phyloP scores from a whole-genome alignment of 176 grass and related monocot genomes.

The Hyparrhenia diplandra region DNA sequence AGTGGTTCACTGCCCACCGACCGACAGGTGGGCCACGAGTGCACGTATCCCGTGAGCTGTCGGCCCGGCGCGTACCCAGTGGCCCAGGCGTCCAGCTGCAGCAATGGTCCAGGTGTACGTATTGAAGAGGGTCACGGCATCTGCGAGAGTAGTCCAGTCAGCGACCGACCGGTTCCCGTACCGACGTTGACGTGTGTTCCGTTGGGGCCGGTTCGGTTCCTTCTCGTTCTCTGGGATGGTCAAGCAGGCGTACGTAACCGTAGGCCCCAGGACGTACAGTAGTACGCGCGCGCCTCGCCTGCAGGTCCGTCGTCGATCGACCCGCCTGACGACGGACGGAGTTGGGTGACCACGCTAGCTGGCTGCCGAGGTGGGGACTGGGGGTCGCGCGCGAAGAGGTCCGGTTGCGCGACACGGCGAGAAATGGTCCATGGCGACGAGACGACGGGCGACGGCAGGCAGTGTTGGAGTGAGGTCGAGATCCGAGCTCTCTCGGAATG shows the following conservation, averaged over 20 bases:
- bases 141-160: not conserved
- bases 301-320: not conserved
- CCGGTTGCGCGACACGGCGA: not conserved
- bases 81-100: not conserved
- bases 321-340: too few relatives aligned
- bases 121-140: constrained; percentile 4
- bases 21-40: not conserved
- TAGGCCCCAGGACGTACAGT: not conserved
- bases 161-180: not conserved
- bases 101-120: not conserved
- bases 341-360: not conserved
- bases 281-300: not conserved
- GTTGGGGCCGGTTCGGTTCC: too few relatives aligned
- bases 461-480: not conserved
- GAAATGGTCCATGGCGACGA: too few relatives aligned
- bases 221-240: not conserved
- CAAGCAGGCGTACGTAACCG: not conserved
- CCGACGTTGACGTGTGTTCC: constrained; percentile 11
- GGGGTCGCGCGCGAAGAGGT: not conserved
- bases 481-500: constrained; percentile 22
- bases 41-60: not conserved
- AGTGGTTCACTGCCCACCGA: not conserved
- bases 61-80: not conserved
- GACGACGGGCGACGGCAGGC: not conserved
- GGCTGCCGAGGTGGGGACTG: not conserved